Evolutionary conservation across 345 rosid genomes (phyloP).

Genomic region (Eucalyptus virginea): DNA sequence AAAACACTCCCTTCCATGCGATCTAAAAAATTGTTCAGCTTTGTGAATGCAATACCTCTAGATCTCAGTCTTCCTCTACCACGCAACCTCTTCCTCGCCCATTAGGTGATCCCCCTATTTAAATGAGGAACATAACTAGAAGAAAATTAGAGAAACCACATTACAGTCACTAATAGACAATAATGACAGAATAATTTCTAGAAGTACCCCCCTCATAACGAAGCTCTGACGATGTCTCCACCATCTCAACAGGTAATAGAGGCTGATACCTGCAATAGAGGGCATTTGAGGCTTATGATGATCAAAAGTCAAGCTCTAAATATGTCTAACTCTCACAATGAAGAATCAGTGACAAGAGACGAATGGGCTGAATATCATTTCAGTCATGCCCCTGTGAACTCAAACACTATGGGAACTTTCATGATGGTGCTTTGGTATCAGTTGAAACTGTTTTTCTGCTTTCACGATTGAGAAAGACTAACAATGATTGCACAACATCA

Average conservation of each 20-base stretch:
- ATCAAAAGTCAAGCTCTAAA: neutral
- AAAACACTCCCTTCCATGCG: neutral
- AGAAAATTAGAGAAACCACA: too few species aligned
- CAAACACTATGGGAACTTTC: neutral
- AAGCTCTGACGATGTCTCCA: slow-evolving; percentile 28
- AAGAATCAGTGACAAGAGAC: neutral
- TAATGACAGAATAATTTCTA: neutral
- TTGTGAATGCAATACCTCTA: too few species aligned
- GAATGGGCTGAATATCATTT: neutral
- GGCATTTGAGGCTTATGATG: neutral
- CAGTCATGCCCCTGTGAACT: neutral
- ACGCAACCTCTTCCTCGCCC: too few species aligned
- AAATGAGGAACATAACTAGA: too few species aligned
- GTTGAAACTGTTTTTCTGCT: neutral
- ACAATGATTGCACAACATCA: neutral
- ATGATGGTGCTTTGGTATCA: neutral
- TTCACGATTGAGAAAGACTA: neutral
- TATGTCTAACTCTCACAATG: neutral
- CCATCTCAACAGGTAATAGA: slow-evolving; percentile 52
- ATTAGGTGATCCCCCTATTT: too few species aligned
- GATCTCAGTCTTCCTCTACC: too few species aligned
- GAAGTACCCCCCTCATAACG: slow-evolving; percentile 53
- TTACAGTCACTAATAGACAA: too few species aligned
- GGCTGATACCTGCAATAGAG: slow-evolving; percentile 43
- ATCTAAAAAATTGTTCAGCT: neutral